phyloP scores from a whole-genome alignment of 345 rosid species.

The Citrus glauca region DNA sequence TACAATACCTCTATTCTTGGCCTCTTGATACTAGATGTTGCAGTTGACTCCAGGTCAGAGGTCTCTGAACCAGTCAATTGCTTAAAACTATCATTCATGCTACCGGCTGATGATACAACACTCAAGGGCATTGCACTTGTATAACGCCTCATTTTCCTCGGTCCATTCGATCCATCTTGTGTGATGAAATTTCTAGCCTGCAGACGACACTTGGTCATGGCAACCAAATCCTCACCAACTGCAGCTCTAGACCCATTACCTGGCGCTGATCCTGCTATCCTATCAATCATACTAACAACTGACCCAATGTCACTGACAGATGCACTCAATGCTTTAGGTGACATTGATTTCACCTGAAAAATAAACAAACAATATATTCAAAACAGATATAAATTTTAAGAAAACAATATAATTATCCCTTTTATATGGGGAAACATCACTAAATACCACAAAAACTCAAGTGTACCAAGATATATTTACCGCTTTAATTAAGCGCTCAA shows the following conservation, averaged over 20 bases:
- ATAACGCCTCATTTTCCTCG: slow-evolving; percentile 81
- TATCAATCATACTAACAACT: slow-evolving; percentile 90
- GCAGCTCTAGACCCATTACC: slow-evolving; percentile 97
- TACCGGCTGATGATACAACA: slow-evolving; percentile 72
- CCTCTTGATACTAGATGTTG: slow-evolving; percentile 71
- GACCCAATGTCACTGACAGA: slow-evolving; percentile 84
- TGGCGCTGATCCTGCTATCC: slow-evolving; percentile 92
- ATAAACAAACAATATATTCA: neutral
- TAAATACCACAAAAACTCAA: neutral
- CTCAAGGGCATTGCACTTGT: slow-evolving; percentile 80
- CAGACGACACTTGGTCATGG: slow-evolving; percentile 85
- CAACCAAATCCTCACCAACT: slow-evolving; percentile 96
- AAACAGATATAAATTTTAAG: neutral
- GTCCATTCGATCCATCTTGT: slow-evolving; percentile 75
- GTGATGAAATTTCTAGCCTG: slow-evolving; percentile 76
- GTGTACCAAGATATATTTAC: slow-evolving; percentile 40
- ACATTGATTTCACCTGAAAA: slow-evolving; percentile 73
- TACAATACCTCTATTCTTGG: slow-evolving; percentile 65
- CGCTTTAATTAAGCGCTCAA: slow-evolving; percentile 81
- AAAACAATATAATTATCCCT: neutral
- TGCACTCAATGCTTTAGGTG: slow-evolving; percentile 65
- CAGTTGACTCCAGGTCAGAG: slow-evolving; percentile 87
- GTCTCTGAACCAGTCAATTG: slow-evolving; percentile 62
- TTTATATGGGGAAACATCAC: neutral
- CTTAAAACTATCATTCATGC: slow-evolving; percentile 69